Evolutionary conservation across 306 rosid species (phyloP).

Genomic region (Purshia tridentata): DNA sequence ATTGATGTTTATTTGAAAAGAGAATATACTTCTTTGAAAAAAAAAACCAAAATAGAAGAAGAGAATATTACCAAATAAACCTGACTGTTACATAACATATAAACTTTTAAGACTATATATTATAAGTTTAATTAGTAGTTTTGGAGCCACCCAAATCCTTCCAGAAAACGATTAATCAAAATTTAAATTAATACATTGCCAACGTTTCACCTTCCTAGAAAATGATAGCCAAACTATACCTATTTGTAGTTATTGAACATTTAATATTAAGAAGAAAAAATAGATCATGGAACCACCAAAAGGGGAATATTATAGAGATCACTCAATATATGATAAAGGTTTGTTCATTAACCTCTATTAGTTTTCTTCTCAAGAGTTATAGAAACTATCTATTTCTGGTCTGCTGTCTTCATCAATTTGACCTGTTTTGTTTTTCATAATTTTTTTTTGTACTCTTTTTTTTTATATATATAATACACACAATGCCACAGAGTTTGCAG

Average conservation of each 20-base stretch:
- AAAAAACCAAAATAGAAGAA: too few species aligned
- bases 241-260: not conserved
- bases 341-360: not conserved
- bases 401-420: constrained; percentile 25
- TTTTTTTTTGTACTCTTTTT: not conserved
- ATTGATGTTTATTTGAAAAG: too few species aligned
- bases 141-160: constrained; percentile 7
- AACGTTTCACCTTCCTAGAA: constrained; percentile 32
- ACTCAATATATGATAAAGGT: not conserved
- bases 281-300: not conserved
- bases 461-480: constrained; percentile 3
- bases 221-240: constrained; percentile 36
- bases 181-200: constrained; percentile 12
- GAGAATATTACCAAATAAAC: too few species aligned
- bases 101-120: too few species aligned
- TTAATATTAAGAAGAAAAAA: not conserved
- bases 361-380: not conserved
- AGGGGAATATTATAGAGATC: not conserved
- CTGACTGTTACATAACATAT: too few species aligned
- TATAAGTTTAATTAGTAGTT: not conserved
- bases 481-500: not conserved
- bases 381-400: constrained; percentile 18
- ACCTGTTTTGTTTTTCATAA: constrained; percentile 18
- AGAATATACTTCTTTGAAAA: too few species aligned
- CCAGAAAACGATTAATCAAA: not conserved